phyloP scores from a whole-genome alignment of 78 protist species.

The Dictyostelium brefeldianum region DNA sequence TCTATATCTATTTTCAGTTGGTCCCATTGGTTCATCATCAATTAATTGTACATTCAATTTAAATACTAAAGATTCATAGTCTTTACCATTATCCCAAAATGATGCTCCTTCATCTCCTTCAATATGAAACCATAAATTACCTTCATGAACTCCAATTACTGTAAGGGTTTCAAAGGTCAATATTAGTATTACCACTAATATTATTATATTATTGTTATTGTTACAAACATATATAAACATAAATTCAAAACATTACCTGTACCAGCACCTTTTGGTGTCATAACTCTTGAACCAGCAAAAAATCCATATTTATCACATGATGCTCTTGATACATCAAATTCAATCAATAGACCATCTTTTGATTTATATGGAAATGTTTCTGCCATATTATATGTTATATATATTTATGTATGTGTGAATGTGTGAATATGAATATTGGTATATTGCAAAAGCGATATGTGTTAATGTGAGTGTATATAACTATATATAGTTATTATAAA shows the following conservation, averaged over 20 bases:
- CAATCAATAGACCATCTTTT: neutral
- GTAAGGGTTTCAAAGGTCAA: neutral
- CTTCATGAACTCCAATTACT: conserved; percentile 66
- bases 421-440: too few relatives aligned
- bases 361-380: conserved; percentile 25
- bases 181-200: neutral
- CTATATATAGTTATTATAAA: too few relatives aligned
- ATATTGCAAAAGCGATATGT: too few relatives aligned
- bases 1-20: conserved; percentile 32
- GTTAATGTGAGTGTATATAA: too few relatives aligned
- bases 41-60: conserved; percentile 11
- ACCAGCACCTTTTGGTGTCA: conserved; percentile 48
- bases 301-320: conserved; percentile 66
- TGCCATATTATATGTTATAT: neutral
- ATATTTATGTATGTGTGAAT: too few relatives aligned
- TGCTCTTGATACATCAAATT: conserved; percentile 30
- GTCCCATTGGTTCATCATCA: conserved; percentile 21
- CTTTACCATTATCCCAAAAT: conserved; percentile 80
- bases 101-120: conserved; percentile 71
- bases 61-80: conserved; percentile 52
- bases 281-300: conserved; percentile 57
- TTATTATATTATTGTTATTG: neutral
- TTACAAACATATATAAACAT: too few relatives aligned
- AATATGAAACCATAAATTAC: conserved; percentile 70
- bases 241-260: neutral